These are phyloP conservation scores for Penium margaritaceum DNA, from an alignment of 139 green algal species.

Conservation along the genomic window DNA sequence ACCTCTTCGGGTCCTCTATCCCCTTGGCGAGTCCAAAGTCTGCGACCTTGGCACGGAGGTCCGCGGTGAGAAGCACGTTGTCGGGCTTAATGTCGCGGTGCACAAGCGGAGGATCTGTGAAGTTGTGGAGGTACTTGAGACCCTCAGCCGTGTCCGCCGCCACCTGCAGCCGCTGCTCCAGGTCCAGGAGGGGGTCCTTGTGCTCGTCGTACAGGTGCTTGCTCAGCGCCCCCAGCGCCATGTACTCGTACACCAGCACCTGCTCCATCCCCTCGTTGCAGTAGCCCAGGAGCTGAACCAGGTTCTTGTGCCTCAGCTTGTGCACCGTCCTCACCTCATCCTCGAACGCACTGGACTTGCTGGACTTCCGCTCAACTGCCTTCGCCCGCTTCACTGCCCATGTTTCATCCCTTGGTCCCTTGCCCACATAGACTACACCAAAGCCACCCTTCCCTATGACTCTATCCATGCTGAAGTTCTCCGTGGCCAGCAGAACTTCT, in stretches of 20 bases:
- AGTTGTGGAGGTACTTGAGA: constrained; percentile 42
- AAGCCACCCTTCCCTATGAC: no score
- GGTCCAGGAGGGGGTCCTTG: no score
- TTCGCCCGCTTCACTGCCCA: no score
- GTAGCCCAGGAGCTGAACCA: constrained; percentile 33
- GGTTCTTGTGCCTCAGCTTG: no score
- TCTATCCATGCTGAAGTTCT: no score
- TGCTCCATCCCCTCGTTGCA: constrained; percentile 28
- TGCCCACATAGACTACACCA: no score
- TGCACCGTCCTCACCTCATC: no score
- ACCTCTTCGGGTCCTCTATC: constrained; percentile 5
- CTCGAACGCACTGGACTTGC: no score
- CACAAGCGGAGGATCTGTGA: constrained; percentile 16
- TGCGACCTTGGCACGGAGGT: constrained; percentile 11
- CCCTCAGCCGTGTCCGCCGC: constrained; percentile 4
- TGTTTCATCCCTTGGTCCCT: no score
- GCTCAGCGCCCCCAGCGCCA: constrained; percentile 31
- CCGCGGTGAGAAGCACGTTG: constrained; percentile 50
- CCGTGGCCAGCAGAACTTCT: no score
- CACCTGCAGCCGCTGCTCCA: neutral
- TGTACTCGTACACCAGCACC: constrained; percentile 40
- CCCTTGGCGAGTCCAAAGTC: neutral
- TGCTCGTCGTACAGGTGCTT: constrained; percentile 31
- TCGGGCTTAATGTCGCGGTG: constrained; percentile 51
- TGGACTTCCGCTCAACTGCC: no score